phyloP scores from a whole-genome alignment of 257 asterid species.

The Phtheirospermum japonicum region DNA sequence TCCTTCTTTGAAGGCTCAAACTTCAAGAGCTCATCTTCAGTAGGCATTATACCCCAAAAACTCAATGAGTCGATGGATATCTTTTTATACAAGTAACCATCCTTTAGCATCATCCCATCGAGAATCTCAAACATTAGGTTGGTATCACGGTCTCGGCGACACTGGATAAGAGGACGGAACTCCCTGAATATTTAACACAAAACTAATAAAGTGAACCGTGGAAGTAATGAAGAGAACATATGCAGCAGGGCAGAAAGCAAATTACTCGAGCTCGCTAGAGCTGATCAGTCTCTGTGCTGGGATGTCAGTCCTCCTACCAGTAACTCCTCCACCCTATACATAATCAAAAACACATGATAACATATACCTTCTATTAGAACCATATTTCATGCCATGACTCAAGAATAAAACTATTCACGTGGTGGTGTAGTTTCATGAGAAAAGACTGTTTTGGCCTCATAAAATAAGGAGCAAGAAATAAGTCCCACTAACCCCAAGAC shows the following conservation, averaged over 20 bases:
- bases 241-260: slow-evolving; percentile 24
- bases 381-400: slow-evolving; percentile 8
- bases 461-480: no score
- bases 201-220: slow-evolving; percentile 23
- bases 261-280: slow-evolving; percentile 91
- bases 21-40: slow-evolving; percentile 85
- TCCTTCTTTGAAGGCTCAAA: slow-evolving; percentile 78
- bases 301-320: slow-evolving; percentile 52
- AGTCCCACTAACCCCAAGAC: no score
- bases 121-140: slow-evolving; percentile 63
- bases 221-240: slow-evolving; percentile 15
- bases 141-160: slow-evolving; percentile 85
- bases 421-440: not conserved
- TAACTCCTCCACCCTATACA: slow-evolving; percentile 84
- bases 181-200: slow-evolving; percentile 47
- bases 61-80: slow-evolving; percentile 65
- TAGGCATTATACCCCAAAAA: slow-evolving; percentile 78
- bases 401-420: not conserved
- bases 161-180: slow-evolving; percentile 89
- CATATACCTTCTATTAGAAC: slow-evolving; percentile 16
- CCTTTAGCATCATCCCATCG: slow-evolving; percentile 95
- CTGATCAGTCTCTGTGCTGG: slow-evolving; percentile 93
- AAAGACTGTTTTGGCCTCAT: no score
- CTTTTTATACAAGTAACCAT: slow-evolving; percentile 86
- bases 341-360: slow-evolving; percentile 19